Evolutionary conservation across 164 flowering plant genomes (phyloP).

Genomic region (Saururus chinensis): DNA sequence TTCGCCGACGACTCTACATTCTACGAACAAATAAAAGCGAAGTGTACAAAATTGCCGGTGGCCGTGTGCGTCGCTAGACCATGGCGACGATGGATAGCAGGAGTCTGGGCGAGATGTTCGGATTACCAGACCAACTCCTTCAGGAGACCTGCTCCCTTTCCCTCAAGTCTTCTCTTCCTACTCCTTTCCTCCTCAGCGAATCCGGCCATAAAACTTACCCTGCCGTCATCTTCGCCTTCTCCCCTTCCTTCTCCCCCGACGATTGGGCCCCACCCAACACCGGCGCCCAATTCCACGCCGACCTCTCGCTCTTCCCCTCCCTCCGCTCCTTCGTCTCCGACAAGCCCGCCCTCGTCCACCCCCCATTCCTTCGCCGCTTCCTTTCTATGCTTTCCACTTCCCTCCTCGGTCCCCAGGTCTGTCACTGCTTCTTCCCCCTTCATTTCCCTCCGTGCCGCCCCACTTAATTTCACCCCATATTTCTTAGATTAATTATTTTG

Average conservation of each 20-base stretch:
- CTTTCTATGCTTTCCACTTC: conserved; percentile 12
- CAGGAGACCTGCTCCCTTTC: conserved; percentile 5
- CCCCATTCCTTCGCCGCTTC: conserved; percentile 27
- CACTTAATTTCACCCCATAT: too few species aligned
- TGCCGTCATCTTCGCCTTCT: conserved; percentile 30
- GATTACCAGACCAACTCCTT: not conserved
- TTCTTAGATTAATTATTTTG: too few species aligned
- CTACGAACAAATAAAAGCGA: too few species aligned
- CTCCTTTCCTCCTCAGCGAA: not conserved
- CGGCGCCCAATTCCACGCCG: not conserved
- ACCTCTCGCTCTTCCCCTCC: conserved; percentile 13
- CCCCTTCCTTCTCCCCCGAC: conserved; percentile 34
- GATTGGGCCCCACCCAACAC: conserved; percentile 37
- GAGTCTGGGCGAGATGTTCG: not conserved
- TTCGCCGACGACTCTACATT: too few species aligned
- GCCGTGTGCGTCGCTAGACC: not conserved
- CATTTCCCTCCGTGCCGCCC: too few species aligned
- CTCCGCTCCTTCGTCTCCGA: too few species aligned
- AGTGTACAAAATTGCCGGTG: too few species aligned
- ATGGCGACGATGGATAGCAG: not conserved
- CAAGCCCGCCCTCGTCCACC: too few species aligned
- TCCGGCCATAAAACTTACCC: not conserved
- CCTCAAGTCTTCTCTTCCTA: not conserved
- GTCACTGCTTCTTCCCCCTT: not conserved
- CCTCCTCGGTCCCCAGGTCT: conserved; percentile 34